Evolutionary conservation across 164 flowering plant genomes (phyloP).

Genomic region (Kingdonia uniflora): DNA sequence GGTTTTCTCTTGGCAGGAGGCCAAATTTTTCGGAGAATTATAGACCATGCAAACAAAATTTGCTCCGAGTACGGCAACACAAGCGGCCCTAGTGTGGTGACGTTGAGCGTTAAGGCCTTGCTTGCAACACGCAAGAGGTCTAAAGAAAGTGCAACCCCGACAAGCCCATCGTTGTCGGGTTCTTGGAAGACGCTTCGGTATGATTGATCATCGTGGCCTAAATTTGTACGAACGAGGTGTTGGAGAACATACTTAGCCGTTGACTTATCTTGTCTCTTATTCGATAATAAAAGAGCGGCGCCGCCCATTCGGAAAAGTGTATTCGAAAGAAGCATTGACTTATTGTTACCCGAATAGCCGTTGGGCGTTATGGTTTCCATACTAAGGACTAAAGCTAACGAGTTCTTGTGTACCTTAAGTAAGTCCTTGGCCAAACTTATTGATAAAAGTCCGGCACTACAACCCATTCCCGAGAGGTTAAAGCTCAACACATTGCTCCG

Average conservation of each 20-base stretch:
- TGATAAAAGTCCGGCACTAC: slow-evolving; percentile 51
- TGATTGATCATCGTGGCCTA: slow-evolving; percentile 16
- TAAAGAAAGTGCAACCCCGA: slow-evolving; percentile 29
- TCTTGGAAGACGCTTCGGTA: slow-evolving; percentile 22
- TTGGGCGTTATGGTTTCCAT: slow-evolving; percentile 38
- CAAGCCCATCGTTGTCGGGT: slow-evolving; percentile 15
- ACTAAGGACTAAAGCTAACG: slow-evolving; percentile 45
- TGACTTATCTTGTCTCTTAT: slow-evolving; percentile 14
- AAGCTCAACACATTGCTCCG: slow-evolving; percentile 37
- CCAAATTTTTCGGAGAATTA: slow-evolving; percentile 6
- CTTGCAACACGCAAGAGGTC: slow-evolving; percentile 20
- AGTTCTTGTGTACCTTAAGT: slow-evolving; percentile 38
- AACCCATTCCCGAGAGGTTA: slow-evolving; percentile 66
- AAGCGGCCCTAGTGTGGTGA: slow-evolving; percentile 22
- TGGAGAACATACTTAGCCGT: slow-evolving; percentile 27
- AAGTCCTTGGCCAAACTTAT: slow-evolving; percentile 42
- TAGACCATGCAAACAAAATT: slow-evolving; percentile 12
- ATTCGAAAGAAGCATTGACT: slow-evolving; percentile 58
- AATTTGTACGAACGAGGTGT: slow-evolving; percentile 25
- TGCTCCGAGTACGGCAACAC: slow-evolving; percentile 32
- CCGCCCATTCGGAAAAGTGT: slow-evolving; percentile 47
- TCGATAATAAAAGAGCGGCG: slow-evolving; percentile 29
- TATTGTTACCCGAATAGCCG: slow-evolving; percentile 31
- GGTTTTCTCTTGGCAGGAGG: not conserved
- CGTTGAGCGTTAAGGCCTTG: slow-evolving; percentile 21